Conservation (phyloP, 331 rosid species). For the Ulmus americana region DNA sequence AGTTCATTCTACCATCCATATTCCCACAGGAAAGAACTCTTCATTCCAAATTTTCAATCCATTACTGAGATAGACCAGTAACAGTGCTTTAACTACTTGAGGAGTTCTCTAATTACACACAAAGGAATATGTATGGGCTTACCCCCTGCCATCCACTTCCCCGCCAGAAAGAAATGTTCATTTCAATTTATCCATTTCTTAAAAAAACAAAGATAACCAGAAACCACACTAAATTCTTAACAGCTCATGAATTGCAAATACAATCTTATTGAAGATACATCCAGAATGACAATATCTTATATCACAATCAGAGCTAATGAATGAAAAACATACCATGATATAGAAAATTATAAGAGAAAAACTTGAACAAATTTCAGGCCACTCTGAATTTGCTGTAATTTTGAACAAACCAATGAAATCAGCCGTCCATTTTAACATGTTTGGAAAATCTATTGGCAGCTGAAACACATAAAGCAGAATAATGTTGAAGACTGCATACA, state of each 20-base stretch:
- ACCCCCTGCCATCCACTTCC: neutral
- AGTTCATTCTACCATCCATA: neutral
- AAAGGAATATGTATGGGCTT: neutral
- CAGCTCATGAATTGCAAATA: neutral
- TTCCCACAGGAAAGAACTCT: neutral
- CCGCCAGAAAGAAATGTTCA: neutral
- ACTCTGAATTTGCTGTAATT: constrained; percentile 57
- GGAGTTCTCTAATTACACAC: neutral
- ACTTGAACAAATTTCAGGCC: constrained; percentile 71
- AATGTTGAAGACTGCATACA: constrained; percentile 76
- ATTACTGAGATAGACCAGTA: neutral
- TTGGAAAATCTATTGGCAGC: constrained; percentile 65
- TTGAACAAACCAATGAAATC: constrained; percentile 82
- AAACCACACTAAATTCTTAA: neutral
- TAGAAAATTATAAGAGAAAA: constrained; percentile 66
- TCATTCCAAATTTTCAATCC: neutral
- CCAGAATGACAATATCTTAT: neutral
- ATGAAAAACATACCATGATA: constrained; percentile 57
- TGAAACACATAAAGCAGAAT: constrained; percentile 70
- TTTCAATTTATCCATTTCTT: neutral
- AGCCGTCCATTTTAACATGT: constrained; percentile 47
- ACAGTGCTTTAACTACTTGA: no score
- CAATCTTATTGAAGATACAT: neutral
- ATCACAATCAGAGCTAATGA: constrained; percentile 7
- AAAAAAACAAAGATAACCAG: constrained; percentile 1